Evolutionary conservation across 2,329 filamentous ascomycete genomes (phyloP).

Genomic region (Apiospora pterosperma): DNA sequence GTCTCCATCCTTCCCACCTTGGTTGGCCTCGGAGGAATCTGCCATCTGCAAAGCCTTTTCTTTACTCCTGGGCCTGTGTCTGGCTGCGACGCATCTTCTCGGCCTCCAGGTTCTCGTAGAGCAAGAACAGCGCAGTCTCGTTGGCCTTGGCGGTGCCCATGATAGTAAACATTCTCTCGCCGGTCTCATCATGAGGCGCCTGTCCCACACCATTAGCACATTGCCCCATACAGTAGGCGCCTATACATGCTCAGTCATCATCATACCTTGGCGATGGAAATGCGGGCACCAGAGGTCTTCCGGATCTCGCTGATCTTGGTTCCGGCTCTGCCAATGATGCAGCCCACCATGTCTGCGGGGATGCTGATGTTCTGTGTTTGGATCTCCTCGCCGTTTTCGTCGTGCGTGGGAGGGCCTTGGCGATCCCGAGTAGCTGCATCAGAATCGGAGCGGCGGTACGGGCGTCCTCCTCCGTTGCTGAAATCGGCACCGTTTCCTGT

Average conservation of each 20-base stretch:
- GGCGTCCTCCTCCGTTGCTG: slow-evolving; percentile 71
- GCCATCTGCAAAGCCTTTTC: neutral
- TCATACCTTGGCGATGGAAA: slow-evolving; percentile 87
- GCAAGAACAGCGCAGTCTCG: slow-evolving; percentile 89
- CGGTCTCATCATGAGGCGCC: slow-evolving; percentile 93
- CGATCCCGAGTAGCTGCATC: slow-evolving; percentile 78
- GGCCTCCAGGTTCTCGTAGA: slow-evolving; percentile 98
- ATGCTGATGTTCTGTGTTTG: slow-evolving; percentile 99
- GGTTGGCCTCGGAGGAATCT: neutral
- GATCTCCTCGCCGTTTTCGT: slow-evolving; percentile 95
- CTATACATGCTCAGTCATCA: neutral
- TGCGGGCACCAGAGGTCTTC: slow-evolving; percentile 92
- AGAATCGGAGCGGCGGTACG: slow-evolving; percentile 78
- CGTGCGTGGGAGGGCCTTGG: slow-evolving; percentile 81
- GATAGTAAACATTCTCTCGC: slow-evolving; percentile 99
- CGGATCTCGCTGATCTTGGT: slow-evolving; percentile 99
- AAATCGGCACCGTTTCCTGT: slow-evolving; percentile 98
- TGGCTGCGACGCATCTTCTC: slow-evolving; percentile 98
- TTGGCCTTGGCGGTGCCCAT: slow-evolving; percentile 93
- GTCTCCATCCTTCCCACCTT: neutral
- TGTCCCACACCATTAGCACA: slow-evolving; percentile 26
- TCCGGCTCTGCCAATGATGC: slow-evolving; percentile 93
- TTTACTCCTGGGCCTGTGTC: slow-evolving; percentile 54
- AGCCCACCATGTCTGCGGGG: slow-evolving; percentile 98
- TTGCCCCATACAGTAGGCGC: neutral